Evolutionary conservation across 352 stramenopile species (phyloP).

Genomic region (Globisporangium cederbergense): DNA sequence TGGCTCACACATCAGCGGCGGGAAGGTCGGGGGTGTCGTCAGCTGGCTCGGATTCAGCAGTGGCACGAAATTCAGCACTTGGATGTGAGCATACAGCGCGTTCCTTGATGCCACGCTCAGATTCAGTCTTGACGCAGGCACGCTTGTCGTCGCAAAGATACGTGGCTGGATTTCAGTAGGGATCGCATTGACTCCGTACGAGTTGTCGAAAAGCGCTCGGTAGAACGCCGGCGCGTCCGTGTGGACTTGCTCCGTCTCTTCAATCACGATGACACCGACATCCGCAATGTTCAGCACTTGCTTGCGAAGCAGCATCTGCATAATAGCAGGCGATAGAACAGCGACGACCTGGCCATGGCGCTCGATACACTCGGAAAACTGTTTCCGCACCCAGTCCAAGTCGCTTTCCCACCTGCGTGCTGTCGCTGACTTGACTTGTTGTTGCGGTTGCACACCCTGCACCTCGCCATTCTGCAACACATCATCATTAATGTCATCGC

Average conservation of each 20-base stretch:
- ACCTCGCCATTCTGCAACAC: neutral
- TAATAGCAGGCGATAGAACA: conserved; percentile 42
- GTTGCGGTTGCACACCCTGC: neutral
- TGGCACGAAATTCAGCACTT: conserved; percentile 61
- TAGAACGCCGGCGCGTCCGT: conserved; percentile 60
- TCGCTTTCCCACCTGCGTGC: conserved; percentile 25
- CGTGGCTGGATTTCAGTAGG: conserved; percentile 13
- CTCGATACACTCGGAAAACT: conserved; percentile 16
- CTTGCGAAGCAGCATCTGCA: conserved; percentile 42
- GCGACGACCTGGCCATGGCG: conserved; percentile 26
- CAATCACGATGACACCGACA: conserved; percentile 54
- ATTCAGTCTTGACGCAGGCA: conserved; percentile 50
- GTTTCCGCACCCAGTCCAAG: conserved; percentile 11
- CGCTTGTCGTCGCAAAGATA: conserved; percentile 59
- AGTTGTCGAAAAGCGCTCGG: conserved; percentile 26
- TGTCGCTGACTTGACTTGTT: neutral
- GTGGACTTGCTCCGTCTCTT: conserved; percentile 66
- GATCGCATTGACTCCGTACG: conserved; percentile 11
- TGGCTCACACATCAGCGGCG: conserved; percentile 50
- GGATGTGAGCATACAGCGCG: conserved; percentile 56
- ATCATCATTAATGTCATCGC: conserved; percentile 1
- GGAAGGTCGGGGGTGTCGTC: conserved; percentile 19
- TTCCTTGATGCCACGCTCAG: conserved; percentile 33
- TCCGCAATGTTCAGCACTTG: conserved; percentile 19
- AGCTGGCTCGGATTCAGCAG: conserved; percentile 25